Base-by-base conservation (phyloP, 2,329 filamentous ascomycete genomes). In the Cladosporium halotolerans region DNA sequence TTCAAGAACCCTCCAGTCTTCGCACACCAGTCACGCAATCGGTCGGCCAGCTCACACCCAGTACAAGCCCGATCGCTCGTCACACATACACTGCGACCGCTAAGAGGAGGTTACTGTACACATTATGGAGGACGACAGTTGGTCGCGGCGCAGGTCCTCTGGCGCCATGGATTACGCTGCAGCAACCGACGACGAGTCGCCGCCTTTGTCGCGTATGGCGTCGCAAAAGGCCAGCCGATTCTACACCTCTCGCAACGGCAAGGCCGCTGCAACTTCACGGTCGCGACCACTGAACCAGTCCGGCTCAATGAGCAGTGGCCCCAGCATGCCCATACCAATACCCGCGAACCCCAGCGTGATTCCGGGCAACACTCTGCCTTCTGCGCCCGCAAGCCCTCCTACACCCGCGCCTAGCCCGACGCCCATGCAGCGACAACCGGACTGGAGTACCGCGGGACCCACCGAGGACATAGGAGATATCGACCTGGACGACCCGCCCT, bases 381-480 rank as follows among this genome's bases (percentile, higher is more conserved):
- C 82, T 5, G 81, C 82, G 51, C 82, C 82, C 16, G 79, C 82
- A 10, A 85, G 82, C 45, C 82, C 82, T 59, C 82, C 82, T 13
- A 85, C 82, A n/a, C 82, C 82, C 9, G 82, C 82, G 28, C 82
- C 82, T 6, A 84, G 80, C 65, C 82, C 82, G 4, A 84, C 81
- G 13, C 82, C 82, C 18, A 80, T 80, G 59, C 79, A 83, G 58
- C 71, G 80, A 58, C 76, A 75, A n/a, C 79, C 79, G 11, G 85
- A 89, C 71, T 91, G 88, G 87, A 88, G 84, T 65, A 82, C 83
- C 57, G 84, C 85, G 16, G 84, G 85, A 40, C 86, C 89, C 56
- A 83, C 89, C 65, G 89, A 96, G 68, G 89, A 95, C 66, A 82
- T 86, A 59, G 88, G 92, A 62, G 66, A 67, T 28, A 54, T 68